Conservation (phyloP, 2,329 filamentous ascomycete species). For the Aschersonia sp. region DNA sequence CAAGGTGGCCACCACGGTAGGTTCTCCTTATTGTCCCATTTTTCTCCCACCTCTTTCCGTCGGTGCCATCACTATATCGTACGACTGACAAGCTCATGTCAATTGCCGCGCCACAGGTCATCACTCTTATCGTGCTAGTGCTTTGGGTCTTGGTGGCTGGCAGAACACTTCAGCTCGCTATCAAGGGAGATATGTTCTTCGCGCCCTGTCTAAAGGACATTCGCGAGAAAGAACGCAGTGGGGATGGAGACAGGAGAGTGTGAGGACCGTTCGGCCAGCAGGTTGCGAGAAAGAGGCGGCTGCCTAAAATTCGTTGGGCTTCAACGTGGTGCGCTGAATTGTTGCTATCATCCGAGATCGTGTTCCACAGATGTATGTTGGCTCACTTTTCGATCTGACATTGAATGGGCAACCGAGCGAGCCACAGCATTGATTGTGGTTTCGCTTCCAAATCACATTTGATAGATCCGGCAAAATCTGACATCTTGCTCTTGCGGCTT, state of each 20-base stretch:
- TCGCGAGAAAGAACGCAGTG: constrained; percentile 15
- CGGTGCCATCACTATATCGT: too few relatives aligned
- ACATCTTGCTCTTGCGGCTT: too few relatives aligned
- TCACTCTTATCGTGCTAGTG: constrained; percentile 23
- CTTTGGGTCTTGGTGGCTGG: constrained; percentile 27
- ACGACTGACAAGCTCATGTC: neutral
- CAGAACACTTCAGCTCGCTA: constrained; percentile 21
- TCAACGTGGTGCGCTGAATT: too few relatives aligned
- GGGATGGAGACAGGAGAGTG: constrained; percentile 12
- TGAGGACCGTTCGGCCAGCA: constrained; percentile 2
- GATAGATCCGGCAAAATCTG: too few relatives aligned
- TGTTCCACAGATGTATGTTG: too few relatives aligned
- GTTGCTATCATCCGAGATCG: too few relatives aligned
- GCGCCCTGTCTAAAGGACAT: constrained; percentile 27
- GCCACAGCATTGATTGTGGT: too few relatives aligned
- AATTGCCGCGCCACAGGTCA: constrained; percentile 15
- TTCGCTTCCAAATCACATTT: too few relatives aligned
- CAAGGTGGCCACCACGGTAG: constrained; percentile 22
- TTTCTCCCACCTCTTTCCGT: too few relatives aligned
- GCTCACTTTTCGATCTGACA: too few relatives aligned
- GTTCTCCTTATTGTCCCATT: constrained; percentile 1
- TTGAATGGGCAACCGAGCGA: too few relatives aligned
- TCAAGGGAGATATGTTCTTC: constrained; percentile 27
- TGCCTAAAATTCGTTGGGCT: too few relatives aligned
- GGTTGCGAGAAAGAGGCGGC: neutral